Evolutionary conservation across 163 green algal species (phyloP).

Genomic region (Chloromonas sp.): DNA sequence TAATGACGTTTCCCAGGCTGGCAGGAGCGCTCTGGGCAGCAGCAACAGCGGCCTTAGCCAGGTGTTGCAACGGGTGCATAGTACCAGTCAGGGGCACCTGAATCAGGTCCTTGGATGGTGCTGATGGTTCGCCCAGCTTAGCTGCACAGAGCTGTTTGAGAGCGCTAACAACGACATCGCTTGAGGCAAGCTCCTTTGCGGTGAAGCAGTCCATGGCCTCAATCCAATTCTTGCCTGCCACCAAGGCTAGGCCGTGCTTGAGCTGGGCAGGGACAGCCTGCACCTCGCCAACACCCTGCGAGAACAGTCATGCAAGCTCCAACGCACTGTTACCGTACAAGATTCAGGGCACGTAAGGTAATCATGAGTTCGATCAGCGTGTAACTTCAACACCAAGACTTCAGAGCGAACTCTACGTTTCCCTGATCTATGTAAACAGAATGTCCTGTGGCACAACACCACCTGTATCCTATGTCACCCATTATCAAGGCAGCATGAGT

Average conservation of each 20-base stretch:
- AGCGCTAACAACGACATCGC: neutral
- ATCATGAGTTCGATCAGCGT: too few relatives aligned
- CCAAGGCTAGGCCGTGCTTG: constrained; percentile 10
- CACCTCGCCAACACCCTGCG: too few relatives aligned
- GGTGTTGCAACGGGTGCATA: constrained; percentile 14
- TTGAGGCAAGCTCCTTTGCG: neutral
- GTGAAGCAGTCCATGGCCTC: constrained; percentile 20
- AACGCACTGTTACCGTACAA: too few relatives aligned
- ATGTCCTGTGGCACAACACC: too few relatives aligned
- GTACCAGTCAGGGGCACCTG: neutral
- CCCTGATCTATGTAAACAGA: too few relatives aligned
- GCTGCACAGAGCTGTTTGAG: neutral
- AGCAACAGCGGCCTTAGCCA: constrained; percentile 11
- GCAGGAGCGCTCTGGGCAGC: neutral
- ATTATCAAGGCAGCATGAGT: too few relatives aligned
- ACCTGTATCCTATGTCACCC: too few relatives aligned
- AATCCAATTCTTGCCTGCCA: constrained; percentile 16
- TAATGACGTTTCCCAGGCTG: neutral
- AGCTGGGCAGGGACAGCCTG: neutral
- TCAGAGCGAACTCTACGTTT: too few relatives aligned
- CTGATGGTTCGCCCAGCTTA: constrained; percentile 1
- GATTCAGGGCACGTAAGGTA: too few relatives aligned
- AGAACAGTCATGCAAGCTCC: too few relatives aligned
- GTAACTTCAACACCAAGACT: too few relatives aligned
- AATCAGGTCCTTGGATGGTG: neutral